Evolutionary conservation across 2,329 filamentous ascomycete species (phyloP), one percentile per base, ranked within the genome.

Genomic region (Aspergillus unguis): DNA sequence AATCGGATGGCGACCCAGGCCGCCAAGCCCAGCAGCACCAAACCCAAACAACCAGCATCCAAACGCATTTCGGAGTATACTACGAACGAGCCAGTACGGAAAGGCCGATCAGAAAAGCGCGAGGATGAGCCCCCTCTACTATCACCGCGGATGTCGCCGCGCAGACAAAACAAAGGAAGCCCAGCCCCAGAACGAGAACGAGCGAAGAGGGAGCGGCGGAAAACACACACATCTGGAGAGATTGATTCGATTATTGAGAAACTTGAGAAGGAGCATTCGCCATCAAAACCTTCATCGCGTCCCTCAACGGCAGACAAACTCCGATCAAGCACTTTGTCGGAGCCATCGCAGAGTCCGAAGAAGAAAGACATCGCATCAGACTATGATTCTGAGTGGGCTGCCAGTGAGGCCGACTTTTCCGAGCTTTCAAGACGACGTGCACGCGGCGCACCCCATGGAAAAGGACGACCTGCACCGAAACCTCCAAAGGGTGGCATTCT

Each of bases 1-100:
- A 80, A 78, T 55, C 79, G 76, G 53, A 78, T 70, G 52, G 71
- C 78, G 6, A 69, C 77, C 0, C 75, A 72, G 54, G 62, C 66
- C 17, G 17, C 68, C 65, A 1, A 11, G 17, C 17, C 17, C 36
- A 38, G 25, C 3, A 8, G 7, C 33, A n/a, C n/a, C 35, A 53
- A 70, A 37, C 66, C 71, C 5, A 75, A 77, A 67, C 48, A 71
- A 65, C 62, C 70, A 62, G 58, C 62, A 10, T 69, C 66, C 25
- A 79, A 76, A 59, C 71, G 76, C 49, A 72, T 77, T 9, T 74
- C 66, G 28, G 58, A 70, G 46, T 70, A 73, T 55, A 71, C 69
- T 40, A 65, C 61, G 5, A 69, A 73, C 53, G 61, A 69, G 37
- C 51, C 55, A 42, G n/a, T 62, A 5, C 59, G 46, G 17, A 54